A percentile compares a stretch with the other conserved stretches of the same genome.
Conservation (phyloP, 192 early-diverging fungal genomes). For the Anaeromyces robustus region DNA sequence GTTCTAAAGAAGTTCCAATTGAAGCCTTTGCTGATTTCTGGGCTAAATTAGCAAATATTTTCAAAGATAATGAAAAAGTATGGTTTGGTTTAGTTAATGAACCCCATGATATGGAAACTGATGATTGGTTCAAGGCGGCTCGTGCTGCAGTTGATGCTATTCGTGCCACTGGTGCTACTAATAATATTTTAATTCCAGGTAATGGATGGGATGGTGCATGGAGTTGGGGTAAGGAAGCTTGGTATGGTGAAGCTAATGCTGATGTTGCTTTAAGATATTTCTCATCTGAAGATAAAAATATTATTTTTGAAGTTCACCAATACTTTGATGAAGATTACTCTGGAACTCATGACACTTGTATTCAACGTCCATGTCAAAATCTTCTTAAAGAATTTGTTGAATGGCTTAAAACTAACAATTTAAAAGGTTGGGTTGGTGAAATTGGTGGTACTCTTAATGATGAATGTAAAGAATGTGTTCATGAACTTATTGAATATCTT, state of each 20-base stretch:
- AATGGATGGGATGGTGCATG: constrained; percentile 11
- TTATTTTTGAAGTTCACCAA: constrained; percentile 16
- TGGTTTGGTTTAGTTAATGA: constrained; percentile 13
- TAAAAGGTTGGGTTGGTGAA: constrained; percentile 13
- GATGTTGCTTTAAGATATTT: constrained; percentile 5
- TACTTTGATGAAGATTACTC: constrained; percentile 8
- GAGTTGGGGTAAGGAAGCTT: background rate
- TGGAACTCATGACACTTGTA: background rate
- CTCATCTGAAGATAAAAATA: constrained; percentile 12
- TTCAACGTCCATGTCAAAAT: constrained; percentile 1
- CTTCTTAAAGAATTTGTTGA: background rate
- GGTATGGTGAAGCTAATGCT: constrained; percentile 5
- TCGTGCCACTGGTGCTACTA: constrained; percentile 11
- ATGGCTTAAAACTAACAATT: constrained; percentile 7
- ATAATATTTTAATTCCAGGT: constrained; percentile 11
- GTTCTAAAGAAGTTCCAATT: background rate
- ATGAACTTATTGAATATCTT: constrained; percentile 4
- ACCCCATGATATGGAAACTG: constrained; percentile 1
- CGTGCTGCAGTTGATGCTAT: constrained; percentile 14
- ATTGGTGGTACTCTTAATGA: constrained; percentile 1
- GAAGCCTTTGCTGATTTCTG: background rate
- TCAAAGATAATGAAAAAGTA: background rate
- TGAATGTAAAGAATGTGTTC: background rate
- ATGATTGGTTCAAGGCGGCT: constrained; percentile 2
- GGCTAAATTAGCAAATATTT: background rate